Percentiles rank a stretch among this genome's conserved stretches.
phyloP scores from a whole-genome alignment of 2,329 filamentous ascomycete genomes.

The Xylaria sp. region DNA sequence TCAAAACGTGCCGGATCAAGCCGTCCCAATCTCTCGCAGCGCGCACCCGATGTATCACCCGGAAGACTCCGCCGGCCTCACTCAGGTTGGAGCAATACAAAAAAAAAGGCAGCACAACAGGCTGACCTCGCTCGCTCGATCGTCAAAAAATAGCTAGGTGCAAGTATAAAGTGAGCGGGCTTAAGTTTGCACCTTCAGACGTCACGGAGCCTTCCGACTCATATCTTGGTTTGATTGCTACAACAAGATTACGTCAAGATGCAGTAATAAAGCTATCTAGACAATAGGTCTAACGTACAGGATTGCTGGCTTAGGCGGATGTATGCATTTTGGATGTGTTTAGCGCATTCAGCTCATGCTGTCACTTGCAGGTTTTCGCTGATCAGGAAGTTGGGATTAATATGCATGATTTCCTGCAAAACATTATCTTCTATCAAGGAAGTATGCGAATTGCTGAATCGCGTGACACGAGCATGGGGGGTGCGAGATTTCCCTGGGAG shows the following conservation, averaged over 20 bases:
- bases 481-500: neutral
- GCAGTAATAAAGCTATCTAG: neutral
- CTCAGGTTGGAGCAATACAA: slow-evolving; percentile 11
- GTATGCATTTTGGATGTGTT: slow-evolving; percentile 24
- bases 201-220: neutral
- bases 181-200: slow-evolving; percentile 12
- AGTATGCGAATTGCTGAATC: slow-evolving; percentile 5
- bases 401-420: slow-evolving; percentile 6
- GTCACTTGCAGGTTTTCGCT: neutral
- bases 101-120: slow-evolving; percentile 10
- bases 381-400: slow-evolving; percentile 3
- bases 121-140: slow-evolving; percentile 11
- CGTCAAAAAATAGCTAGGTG: neutral
- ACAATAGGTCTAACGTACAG: slow-evolving; percentile 1
- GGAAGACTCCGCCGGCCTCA: slow-evolving; percentile 23
- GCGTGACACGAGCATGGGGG: neutral
- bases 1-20: slow-evolving; percentile 23
- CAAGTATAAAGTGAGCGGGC: neutral
- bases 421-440: neutral
- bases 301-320: slow-evolving; percentile 22
- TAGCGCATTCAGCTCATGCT: slow-evolving; percentile 12
- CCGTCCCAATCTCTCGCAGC: slow-evolving; percentile 20
- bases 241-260: slow-evolving; percentile 27
- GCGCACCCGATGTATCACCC: slow-evolving; percentile 23
- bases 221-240: slow-evolving; percentile 8